Conservation (phyloP, 2,329 filamentous ascomycete genomes). For the Aspergillus fischeri region DNA sequence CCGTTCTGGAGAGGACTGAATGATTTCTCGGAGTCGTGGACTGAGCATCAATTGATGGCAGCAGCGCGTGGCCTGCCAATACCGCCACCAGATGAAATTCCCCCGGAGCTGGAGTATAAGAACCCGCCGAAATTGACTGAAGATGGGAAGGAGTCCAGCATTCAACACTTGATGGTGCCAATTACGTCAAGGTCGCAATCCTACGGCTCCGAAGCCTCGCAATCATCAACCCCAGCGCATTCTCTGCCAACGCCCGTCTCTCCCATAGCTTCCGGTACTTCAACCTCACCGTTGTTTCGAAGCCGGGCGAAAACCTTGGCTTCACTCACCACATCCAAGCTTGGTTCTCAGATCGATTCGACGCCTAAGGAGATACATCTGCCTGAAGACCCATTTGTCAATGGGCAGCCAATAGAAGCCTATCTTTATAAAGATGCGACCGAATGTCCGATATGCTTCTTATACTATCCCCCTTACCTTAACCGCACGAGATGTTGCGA, state of each 20-base stretch:
- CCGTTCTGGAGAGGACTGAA: conserved; percentile 95
- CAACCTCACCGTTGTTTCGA: conserved; percentile 62
- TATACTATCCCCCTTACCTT: conserved; percentile 90
- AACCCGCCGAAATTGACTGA: conserved; percentile 45
- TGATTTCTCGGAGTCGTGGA: conserved; percentile 84
- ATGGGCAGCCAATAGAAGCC: conserved; percentile 90
- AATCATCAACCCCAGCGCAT: conserved; percentile 60
- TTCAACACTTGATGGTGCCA: conserved; percentile 73
- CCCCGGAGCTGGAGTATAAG: conserved; percentile 60
- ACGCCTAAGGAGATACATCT: conserved; percentile 73
- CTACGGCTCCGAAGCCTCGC: conserved; percentile 68
- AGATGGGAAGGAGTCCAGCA: conserved; percentile 48
- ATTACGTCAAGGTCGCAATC: conserved; percentile 74
- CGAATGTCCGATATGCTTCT: conserved; percentile 94
- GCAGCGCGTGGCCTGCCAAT: conserved; percentile 79
- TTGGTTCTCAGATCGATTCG: conserved; percentile 67
- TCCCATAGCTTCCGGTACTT: conserved; percentile 48
- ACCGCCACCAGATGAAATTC: conserved; percentile 77
- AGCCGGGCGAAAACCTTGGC: conserved; percentile 85
- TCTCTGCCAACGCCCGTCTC: conserved; percentile 57
- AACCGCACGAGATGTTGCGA: conserved; percentile 95
- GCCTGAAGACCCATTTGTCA: conserved; percentile 79
- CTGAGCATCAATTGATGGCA: conserved; percentile 91
- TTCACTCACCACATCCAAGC: conserved; percentile 71
- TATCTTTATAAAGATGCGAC: conserved; percentile 85